phyloP scores from a whole-genome alignment of 148 eudicot species.

The Cornus controversa region DNA sequence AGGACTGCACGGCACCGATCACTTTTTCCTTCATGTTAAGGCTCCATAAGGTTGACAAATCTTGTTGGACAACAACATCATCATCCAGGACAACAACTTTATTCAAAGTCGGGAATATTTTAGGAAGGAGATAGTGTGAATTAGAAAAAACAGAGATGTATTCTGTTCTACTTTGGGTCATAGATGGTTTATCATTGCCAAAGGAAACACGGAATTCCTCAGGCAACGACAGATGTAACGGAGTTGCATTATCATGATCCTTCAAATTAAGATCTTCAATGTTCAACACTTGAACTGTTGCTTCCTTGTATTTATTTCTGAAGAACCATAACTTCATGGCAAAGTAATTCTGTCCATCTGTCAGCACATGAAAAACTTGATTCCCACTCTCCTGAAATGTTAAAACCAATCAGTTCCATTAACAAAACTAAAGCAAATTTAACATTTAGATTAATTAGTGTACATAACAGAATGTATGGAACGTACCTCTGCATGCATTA shows the following conservation, averaged over 20 bases:
- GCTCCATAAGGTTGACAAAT: slow-evolving; percentile 75
- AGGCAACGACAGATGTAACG: slow-evolving; percentile 47
- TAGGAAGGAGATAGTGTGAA: slow-evolving; percentile 79
- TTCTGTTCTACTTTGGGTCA: slow-evolving; percentile 49
- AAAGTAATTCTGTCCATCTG: slow-evolving; percentile 76
- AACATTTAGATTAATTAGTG: background rate
- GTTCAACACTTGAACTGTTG: slow-evolving; percentile 73
- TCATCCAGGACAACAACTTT: slow-evolving; percentile 85
- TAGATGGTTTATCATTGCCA: slow-evolving; percentile 43
- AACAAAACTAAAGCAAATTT: background rate
- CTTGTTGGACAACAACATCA: slow-evolving; percentile 82
- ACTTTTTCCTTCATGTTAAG: slow-evolving; percentile 75
- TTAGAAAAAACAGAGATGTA: slow-evolving; percentile 73
- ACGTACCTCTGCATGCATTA: slow-evolving; percentile 72
- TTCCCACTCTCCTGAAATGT: slow-evolving; percentile 69
- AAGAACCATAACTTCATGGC: slow-evolving; percentile 88
- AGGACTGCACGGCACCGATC: slow-evolving; percentile 75
- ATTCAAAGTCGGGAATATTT: slow-evolving; percentile 57
- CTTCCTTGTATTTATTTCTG: slow-evolving; percentile 61
- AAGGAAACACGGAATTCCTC: slow-evolving; percentile 83
- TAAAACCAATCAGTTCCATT: slow-evolving; percentile 16
- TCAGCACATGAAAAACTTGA: slow-evolving; percentile 87
- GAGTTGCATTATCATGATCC: slow-evolving; percentile 23
- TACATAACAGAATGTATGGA: slow-evolving; percentile 10
- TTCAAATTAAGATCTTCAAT: slow-evolving; percentile 56